A percentile compares a stretch with the other conserved stretches of the same genome.
Conservation (phyloP, 129 eudicot genomes). For the Silybum marianum region DNA sequence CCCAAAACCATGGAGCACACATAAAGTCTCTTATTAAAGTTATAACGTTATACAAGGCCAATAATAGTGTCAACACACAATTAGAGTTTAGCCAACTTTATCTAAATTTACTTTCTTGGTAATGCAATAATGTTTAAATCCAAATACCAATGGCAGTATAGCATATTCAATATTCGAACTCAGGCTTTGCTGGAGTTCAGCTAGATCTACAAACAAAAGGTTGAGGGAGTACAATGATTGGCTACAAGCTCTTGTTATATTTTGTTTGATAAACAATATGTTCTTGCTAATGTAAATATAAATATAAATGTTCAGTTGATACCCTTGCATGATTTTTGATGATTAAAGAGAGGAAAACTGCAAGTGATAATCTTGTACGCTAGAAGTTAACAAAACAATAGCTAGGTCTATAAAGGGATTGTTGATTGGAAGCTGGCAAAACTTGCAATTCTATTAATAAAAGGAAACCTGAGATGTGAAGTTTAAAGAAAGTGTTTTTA, state of each 20-base stretch:
- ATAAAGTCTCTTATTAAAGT: background rate
- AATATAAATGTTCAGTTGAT: background rate
- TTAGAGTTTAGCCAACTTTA: background rate
- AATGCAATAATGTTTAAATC: background rate
- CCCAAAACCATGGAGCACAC: background rate
- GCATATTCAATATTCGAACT: background rate
- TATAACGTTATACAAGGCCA: background rate
- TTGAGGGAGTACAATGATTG: background rate
- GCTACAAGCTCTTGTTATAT: background rate
- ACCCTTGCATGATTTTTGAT: background rate
- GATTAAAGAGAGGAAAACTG: background rate
- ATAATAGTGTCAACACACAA: background rate
- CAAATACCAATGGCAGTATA: background rate
- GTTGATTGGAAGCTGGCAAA: background rate
- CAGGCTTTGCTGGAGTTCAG: background rate
- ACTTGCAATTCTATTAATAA: background rate
- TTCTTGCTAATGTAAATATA: background rate
- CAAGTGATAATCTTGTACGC: background rate
- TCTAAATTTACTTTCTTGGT: no score
- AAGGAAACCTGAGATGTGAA: background rate
- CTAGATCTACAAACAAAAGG: background rate
- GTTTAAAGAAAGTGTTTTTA: background rate
- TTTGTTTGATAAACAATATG: background rate
- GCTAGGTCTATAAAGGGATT: slow-evolving; percentile 1
- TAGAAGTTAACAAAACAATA: background rate